Evolutionary conservation across 495 filamentous ascomycete genomes (phyloP), one percentile per base, ranked within the genome.

Genomic region (Penicillium goetzii): DNA sequence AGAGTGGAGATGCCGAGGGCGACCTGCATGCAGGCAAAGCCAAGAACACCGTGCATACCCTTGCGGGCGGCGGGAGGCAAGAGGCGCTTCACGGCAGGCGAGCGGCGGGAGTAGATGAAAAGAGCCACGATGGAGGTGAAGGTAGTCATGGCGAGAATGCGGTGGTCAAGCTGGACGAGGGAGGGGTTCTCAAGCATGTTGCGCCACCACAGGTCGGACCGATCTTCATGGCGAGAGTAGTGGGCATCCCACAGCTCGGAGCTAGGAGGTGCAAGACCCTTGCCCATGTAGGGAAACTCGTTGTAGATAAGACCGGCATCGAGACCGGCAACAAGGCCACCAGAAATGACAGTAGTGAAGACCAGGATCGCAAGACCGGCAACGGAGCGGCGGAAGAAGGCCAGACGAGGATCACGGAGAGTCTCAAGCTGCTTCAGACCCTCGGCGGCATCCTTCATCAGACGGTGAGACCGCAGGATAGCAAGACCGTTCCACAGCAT

Each of bases 301-400:
- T 98, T 98, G 80, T 99, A 99, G 72, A 99, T 97, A 17, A 99
- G 80, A 14, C 95, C 95, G 15, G 95, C 95, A 70, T 99, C 95
- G 25, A 99, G 86, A 32, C 95, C 95, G 2, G 95, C 95, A 30
- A 99, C 95, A 8, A 99, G 83, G 14, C 88, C 95, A 51, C 95
- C 95, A 4, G 95, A 97, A 80, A 99, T 89, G 61, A 90, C 93
- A 10, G 95, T 98, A 12, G 81, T 84, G 79, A 96, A 97, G 58
- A 97, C 89, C 59, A 98, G 84, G 6, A 80, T 77, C 9, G 88
- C 85, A 33, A 98, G 82, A n/a, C 81, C 89, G 4, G 83, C 82
- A 5, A 95, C 88, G 2, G 86, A 89, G 66, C 86, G 80, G 23
- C 92, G 88, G 79, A 99, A 91, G 25, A 87, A 65, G 19, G 82